Evolutionary conservation across 1,284 basidiomycete species (phyloP).

Genomic region (Crucibulum parvulum): DNA sequence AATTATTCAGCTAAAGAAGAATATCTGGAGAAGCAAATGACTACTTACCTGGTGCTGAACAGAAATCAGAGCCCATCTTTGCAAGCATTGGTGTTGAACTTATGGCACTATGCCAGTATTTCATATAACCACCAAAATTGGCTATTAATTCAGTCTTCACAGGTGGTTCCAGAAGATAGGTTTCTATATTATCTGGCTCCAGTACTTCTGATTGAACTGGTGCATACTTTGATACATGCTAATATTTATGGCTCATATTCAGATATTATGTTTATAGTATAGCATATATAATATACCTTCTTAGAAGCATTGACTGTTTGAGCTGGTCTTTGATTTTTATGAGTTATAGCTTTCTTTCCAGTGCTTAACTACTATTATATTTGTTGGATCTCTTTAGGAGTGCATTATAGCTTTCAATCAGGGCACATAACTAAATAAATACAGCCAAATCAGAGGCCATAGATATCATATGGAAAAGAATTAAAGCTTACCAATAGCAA

Average conservation of each 20-base stretch:
- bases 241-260: neutral
- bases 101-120: constrained; percentile 16
- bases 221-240: neutral
- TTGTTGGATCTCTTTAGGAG: constrained; percentile 1
- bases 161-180: constrained; percentile 19
- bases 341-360: constrained; percentile 11
- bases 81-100: constrained; percentile 15
- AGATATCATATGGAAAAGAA: neutral
- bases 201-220: neutral
- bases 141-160: constrained; percentile 8
- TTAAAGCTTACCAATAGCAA: constrained; percentile 20
- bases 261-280: too few species aligned
- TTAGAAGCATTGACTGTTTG: neutral
- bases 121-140: constrained; percentile 20
- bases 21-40: neutral
- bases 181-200: constrained; percentile 14
- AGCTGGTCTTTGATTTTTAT: neutral
- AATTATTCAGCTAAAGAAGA: neutral
- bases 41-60: constrained; percentile 24
- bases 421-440: constrained; percentile 23
- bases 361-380: constrained; percentile 12
- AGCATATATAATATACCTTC: neutral
- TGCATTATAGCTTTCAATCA: constrained; percentile 20
- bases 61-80: constrained; percentile 27
- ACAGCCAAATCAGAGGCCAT: constrained; percentile 3